These are phyloP conservation scores for Sporobolomyces pararoseus DNA, from an alignment of 768 basidiomycete species.

Conservation along the genomic window DNA sequence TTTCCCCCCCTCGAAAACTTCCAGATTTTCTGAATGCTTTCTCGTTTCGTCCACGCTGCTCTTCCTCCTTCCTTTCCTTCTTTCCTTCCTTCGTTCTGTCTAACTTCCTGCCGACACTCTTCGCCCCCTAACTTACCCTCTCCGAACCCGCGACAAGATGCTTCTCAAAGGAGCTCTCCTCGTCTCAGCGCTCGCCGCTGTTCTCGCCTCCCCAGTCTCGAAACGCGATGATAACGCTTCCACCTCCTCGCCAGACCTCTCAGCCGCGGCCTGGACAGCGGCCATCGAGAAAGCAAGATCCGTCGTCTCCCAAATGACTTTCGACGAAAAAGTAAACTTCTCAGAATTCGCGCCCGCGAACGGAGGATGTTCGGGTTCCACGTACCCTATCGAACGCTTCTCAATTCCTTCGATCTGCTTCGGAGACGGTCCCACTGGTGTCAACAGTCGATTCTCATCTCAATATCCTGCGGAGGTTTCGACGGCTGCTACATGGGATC, in stretches of 20 bases:
- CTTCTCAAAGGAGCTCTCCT: constrained; percentile 15
- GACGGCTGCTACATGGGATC: constrained; percentile 76
- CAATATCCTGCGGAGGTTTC: constrained; percentile 74
- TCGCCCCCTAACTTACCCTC: no score
- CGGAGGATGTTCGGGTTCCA: constrained; percentile 5
- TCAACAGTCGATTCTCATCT: constrained; percentile 9
- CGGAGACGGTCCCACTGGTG: constrained; percentile 19
- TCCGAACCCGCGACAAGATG: not conserved
- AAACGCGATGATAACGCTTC: not conserved
- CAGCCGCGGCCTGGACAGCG: not conserved
- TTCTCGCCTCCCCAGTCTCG: not conserved
- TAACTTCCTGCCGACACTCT: no score
- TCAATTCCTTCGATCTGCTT: not conserved
- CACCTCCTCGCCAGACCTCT: constrained; percentile 1
- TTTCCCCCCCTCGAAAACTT: not conserved
- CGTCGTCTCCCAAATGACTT: constrained; percentile 17
- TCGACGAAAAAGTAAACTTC: constrained; percentile 30
- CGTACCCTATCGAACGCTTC: not conserved
- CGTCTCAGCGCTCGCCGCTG: not conserved
- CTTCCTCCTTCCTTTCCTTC: not conserved
- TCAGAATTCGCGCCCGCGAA: not conserved
- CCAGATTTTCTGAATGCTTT: no score
- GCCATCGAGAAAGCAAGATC: constrained; percentile 10
- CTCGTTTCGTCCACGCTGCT: not conserved
- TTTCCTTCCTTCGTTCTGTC: not conserved